These are phyloP conservation scores for Candida insectorum DNA, from an alignment of 805 yeast species.

Conservation along the genomic window DNA sequence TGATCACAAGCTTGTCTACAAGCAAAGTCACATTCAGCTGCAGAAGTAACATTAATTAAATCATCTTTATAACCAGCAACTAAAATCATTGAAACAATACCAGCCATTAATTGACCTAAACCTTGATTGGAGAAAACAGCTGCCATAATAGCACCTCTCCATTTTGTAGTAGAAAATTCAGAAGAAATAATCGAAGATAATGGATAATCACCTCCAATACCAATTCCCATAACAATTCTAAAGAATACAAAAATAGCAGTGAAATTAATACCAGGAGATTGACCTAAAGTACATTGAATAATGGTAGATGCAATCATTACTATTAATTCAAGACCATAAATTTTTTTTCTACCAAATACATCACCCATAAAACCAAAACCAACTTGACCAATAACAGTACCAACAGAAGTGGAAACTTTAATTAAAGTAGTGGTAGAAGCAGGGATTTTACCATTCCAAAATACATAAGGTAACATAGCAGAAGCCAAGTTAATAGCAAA, in stretches of 20 bases:
- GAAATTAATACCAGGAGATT: conserved; percentile 67
- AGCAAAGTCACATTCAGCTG: conserved; percentile 57
- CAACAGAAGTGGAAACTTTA: conserved; percentile 88
- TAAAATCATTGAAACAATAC: conserved; percentile 73
- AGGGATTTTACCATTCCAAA: conserved; percentile 66
- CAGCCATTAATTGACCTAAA: conserved; percentile 89
- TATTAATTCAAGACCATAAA: conserved; percentile 84
- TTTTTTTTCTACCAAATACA: conserved; percentile 76
- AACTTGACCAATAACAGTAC: conserved; percentile 89
- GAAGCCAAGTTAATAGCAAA: conserved; percentile 84
- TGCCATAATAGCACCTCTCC: conserved; percentile 98
- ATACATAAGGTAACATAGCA: conserved; percentile 74
- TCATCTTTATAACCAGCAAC: conserved; percentile 74
- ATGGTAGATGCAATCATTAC: conserved; percentile 79
- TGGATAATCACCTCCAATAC: conserved; percentile 98
- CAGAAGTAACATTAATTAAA: conserved; percentile 49
- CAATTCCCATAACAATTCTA: conserved; percentile 90
- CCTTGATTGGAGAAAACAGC: conserved; percentile 97
- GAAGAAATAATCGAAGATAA: conserved; percentile 89
- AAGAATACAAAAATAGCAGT: conserved; percentile 71
- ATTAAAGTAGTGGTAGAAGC: conserved; percentile 69
- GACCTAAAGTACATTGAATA: conserved; percentile 71
- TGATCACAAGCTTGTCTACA: conserved; percentile 83
- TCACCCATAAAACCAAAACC: conserved; percentile 84
- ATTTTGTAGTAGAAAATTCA: conserved; percentile 88